Base-by-base conservation (phyloP, 2,329 filamentous ascomycete species). In the Stenocarpella maydis region DNA sequence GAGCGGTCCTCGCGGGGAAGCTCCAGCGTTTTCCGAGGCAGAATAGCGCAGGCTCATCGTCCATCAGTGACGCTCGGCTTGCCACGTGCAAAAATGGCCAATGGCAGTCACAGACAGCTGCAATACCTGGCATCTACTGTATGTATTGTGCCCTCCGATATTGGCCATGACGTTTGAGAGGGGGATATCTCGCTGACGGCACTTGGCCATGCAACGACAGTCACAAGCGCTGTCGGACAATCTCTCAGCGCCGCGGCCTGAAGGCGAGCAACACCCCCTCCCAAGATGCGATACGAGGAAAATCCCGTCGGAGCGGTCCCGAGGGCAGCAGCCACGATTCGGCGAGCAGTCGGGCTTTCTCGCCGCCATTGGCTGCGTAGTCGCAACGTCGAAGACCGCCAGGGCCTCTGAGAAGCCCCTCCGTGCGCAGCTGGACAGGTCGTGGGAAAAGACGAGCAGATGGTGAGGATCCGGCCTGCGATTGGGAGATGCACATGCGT, bases 401-500 rank as follows among this genome's bases (percentile, higher is more conserved):
- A 26, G 55, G 4, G 19, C 41, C 15, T 17, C 28, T 19, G 14
- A 31, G 41, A 7, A 24, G 45, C 19, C 28, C 24, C 58, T 37
- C 58, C 15, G 58, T 63, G 58, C 14, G 26, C 28, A 49, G 58
- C 58, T 63, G 28, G n/a, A 26, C 12, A 49, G 21, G 37, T 19
- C 6, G 12, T 24, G 43, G 9, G 9, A n/a, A 19, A 19, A 31
- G 21, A 47, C 55, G 26, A 61, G 31, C 24, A n/a, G 9, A 24
- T 26, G 26, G 26, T 19, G 41, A n/a, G 34, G 41, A 8, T 19
- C 1, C 58, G 41, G 24, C 47, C 47, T 49, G 58, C 58, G 58
- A 63, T 63, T 63, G 58, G 58, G 19, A 63, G 58, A 37, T 19
- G 58, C 50, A 66, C 64, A 66, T 66, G 64, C 50, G 41, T 55